Conservation (phyloP, 164 flowering plant species). For the Chimonanthus salicifolius region DNA sequence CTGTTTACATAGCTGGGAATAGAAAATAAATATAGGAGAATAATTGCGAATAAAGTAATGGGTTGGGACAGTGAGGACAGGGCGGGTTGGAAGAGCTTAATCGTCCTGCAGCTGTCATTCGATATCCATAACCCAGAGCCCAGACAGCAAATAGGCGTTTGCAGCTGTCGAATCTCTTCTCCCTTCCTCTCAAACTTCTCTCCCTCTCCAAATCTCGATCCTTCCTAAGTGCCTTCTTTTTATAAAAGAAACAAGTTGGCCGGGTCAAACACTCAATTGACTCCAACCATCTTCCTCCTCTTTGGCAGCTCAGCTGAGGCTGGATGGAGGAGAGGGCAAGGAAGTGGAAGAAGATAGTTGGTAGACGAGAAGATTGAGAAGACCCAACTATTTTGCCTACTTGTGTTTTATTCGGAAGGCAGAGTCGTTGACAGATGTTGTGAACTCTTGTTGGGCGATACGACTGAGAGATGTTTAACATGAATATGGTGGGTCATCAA, state of each 20-base stretch:
- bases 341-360: slow-evolving; percentile 7
- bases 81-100: slow-evolving; percentile 14
- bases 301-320: slow-evolving; percentile 3
- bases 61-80: slow-evolving; percentile 37
- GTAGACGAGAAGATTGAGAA: not conserved
- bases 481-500: slow-evolving; percentile 51
- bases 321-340: slow-evolving; percentile 19
- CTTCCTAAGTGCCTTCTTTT: not conserved
- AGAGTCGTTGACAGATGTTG: no score
- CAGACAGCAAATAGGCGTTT: slow-evolving; percentile 74
- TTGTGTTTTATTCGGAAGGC: not conserved
- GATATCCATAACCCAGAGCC: slow-evolving; percentile 22
- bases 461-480: not conserved
- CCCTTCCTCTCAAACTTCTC: slow-evolving; percentile 19
- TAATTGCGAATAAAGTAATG: slow-evolving; percentile 33
- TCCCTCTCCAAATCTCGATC: not conserved
- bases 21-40: slow-evolving; percentile 7
- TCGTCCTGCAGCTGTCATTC: slow-evolving; percentile 58
- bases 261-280: not conserved
- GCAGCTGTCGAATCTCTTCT: slow-evolving; percentile 56
- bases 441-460: no score
- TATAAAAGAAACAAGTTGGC: not conserved
- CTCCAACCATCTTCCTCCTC: slow-evolving; percentile 11
- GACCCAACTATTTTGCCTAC: not conserved
- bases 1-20: not conserved